Conservation (phyloP, 257 asterid genomes). For the Cinchona pubescens region DNA sequence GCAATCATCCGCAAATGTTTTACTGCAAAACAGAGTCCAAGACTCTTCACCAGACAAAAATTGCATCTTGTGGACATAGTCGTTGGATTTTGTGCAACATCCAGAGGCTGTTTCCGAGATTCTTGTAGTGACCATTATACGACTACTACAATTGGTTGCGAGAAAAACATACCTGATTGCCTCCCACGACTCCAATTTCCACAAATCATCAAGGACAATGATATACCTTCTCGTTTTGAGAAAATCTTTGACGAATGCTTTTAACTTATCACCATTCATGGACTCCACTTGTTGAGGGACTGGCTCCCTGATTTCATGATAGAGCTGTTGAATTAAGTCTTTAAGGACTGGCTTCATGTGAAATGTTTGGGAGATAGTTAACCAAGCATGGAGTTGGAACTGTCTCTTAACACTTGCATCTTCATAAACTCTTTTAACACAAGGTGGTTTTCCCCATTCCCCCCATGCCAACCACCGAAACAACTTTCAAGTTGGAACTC, state of each 20-base stretch:
- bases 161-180: constrained; percentile 29
- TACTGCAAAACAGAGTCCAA: constrained; percentile 11
- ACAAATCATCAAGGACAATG: constrained; percentile 36
- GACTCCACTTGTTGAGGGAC: constrained; percentile 15
- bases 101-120: not conserved
- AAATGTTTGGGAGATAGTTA: constrained; percentile 34
- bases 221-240: constrained; percentile 23
- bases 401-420: constrained; percentile 23
- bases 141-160: constrained; percentile 19
- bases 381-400: constrained; percentile 33
- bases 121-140: constrained; percentile 32
- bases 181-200: constrained; percentile 32
- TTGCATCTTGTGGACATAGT: constrained; percentile 14
- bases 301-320: constrained; percentile 15
- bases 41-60: constrained; percentile 17
- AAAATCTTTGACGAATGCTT: constrained; percentile 15
- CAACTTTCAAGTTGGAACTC: constrained; percentile 13
- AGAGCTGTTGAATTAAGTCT: constrained; percentile 27
- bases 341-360: constrained; percentile 22
- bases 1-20: constrained; percentile 15
- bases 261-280: constrained; percentile 10
- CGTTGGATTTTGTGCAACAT: constrained; percentile 1
- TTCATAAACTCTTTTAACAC: constrained; percentile 34
- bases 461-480: constrained; percentile 39
- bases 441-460: constrained; percentile 43